Percentiles rank a stretch among this genome's conserved stretches.
Evolutionary conservation across 2,329 filamentous ascomycete species (phyloP).

Genomic region (Trichoderma sp.): DNA sequence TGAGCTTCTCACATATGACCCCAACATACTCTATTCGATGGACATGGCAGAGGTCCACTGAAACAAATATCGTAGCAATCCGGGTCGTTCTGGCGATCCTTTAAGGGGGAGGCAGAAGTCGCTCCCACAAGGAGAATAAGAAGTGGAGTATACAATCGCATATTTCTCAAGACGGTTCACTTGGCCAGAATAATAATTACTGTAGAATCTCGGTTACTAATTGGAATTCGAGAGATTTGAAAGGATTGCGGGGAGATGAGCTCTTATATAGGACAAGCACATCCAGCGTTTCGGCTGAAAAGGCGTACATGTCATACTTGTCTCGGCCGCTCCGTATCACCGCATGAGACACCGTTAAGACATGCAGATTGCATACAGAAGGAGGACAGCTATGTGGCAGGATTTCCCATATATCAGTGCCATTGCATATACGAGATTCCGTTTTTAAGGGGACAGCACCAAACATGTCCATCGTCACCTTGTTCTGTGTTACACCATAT

Average conservation of each 20-base stretch:
- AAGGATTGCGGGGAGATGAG: neutral
- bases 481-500: neutral
- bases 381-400: neutral
- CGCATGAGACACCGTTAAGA: neutral
- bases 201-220: neutral
- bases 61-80: neutral
- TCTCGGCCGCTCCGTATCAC: constrained; percentile 12
- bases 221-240: neutral
- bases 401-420: neutral
- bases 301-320: neutral
- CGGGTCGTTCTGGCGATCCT: neutral
- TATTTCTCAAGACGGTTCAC: neutral
- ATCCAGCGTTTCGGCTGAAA: neutral
- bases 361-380: neutral
- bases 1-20: neutral
- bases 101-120: neutral
- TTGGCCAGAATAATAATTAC: neutral
- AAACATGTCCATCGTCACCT: neutral
- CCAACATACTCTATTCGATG: constrained; percentile 4
- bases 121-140: neutral
- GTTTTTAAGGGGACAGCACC: neutral
- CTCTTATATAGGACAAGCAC: neutral
- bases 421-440: neutral
- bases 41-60: neutral
- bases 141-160: neutral